A percentile compares a stretch with the other conserved stretches of the same genome.
phyloP scores from a whole-genome alignment of 805 yeast species.

The Saturnispora bothae region DNA sequence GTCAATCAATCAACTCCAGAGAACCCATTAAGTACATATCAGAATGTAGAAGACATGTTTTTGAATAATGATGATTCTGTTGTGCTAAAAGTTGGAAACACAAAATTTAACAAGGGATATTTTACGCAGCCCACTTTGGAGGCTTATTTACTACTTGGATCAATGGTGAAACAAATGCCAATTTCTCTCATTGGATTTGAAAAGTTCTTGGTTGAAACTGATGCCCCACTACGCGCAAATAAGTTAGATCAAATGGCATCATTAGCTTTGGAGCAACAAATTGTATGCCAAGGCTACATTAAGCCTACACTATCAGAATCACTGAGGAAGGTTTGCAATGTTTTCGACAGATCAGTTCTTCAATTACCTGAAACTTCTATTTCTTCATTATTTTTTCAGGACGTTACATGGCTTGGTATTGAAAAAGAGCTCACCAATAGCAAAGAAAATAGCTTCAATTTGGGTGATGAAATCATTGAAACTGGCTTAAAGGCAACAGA shows the following conservation, averaged over 20 bases:
- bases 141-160: conserved; percentile 39
- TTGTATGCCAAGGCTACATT: conserved; percentile 51
- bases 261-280: conserved; percentile 46
- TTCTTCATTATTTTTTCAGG: conserved; percentile 50
- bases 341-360: conserved; percentile 31
- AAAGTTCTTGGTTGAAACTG: conserved; percentile 50
- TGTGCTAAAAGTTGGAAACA: conserved; percentile 7
- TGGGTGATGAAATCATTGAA: neutral
- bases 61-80: conserved; percentile 21
- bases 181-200: conserved; percentile 48
- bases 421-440: conserved; percentile 4
- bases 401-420: conserved; percentile 54
- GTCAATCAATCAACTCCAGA: conserved; percentile 21
- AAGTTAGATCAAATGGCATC: conserved; percentile 31
- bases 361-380: conserved; percentile 37
- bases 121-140: conserved; percentile 38
- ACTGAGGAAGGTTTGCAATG: conserved; percentile 35
- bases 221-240: conserved; percentile 27
- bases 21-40: conserved; percentile 24
- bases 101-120: conserved; percentile 14
- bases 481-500: neutral
- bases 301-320: conserved; percentile 31
- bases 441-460: neutral
- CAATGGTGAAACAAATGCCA: conserved; percentile 40
- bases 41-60: conserved; percentile 20